Percentiles rank a stretch among this genome's conserved stretches.
Evolutionary conservation across 257 asterid species (phyloP).

Genomic region (Anisodus acutangulus): DNA sequence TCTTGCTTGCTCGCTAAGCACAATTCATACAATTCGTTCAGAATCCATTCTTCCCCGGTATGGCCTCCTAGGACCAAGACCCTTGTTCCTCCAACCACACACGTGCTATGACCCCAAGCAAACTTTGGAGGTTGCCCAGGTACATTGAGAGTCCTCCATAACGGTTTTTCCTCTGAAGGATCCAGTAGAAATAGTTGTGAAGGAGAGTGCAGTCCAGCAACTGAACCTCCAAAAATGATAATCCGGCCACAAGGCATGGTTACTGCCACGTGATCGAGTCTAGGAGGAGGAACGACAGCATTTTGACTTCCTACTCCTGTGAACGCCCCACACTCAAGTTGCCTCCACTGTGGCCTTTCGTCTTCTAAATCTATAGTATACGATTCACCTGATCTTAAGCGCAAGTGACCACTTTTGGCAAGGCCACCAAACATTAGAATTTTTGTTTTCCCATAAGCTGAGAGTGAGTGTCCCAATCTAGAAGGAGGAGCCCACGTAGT

Average conservation of each 20-base stretch:
- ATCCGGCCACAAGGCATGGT: conserved; percentile 94
- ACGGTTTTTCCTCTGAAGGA: conserved; percentile 77
- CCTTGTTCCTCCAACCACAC: conserved; percentile 87
- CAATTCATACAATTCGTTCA: conserved; percentile 76
- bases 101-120: conserved; percentile 93
- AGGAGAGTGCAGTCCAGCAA: conserved; percentile 86
- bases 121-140: conserved; percentile 86
- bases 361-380: conserved; percentile 77
- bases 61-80: conserved; percentile 88
- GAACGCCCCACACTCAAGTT: conserved; percentile 65
- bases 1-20: conserved; percentile 84
- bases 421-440: conserved; percentile 88
- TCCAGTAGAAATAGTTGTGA: conserved; percentile 80
- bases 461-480: conserved; percentile 79
- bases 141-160: conserved; percentile 75
- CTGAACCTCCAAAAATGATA: conserved; percentile 80
- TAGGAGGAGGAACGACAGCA: conserved; percentile 75
- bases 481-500: conserved; percentile 80
- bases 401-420: conserved; percentile 85
- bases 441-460: conserved; percentile 77
- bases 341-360: conserved; percentile 78
- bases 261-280: conserved; percentile 83
- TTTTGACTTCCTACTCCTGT: conserved; percentile 71
- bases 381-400: conserved; percentile 84
- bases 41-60: conserved; percentile 88